These are phyloP conservation scores for Inosperma sp. DNA, from an alignment of 768 basidiomycete species.

Conservation along the genomic window DNA sequence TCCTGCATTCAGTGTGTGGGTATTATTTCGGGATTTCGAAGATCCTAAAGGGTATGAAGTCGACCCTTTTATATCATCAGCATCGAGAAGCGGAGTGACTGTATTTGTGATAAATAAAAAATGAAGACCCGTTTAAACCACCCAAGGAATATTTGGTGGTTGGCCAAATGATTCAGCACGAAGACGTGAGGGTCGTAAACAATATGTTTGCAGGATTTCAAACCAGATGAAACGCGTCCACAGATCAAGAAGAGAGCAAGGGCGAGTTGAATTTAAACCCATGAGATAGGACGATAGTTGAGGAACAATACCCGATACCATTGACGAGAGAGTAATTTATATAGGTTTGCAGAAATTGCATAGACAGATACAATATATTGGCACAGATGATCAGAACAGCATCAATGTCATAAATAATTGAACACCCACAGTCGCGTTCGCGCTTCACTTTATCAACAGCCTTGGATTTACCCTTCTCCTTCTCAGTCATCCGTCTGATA, in stretches of 20 bases:
- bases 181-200: not conserved
- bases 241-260: no score
- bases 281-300: no score
- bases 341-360: no score
- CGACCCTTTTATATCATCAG: slow-evolving; percentile 45
- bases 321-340: no score
- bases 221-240: no score
- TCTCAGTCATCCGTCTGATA: slow-evolving; percentile 72
- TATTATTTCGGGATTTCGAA: slow-evolving; percentile 44
- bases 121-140: not conserved
- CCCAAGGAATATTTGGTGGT: not conserved
- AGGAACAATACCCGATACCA: no score
- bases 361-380: no score
- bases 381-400: not conserved
- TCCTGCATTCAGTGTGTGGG: slow-evolving; percentile 41
- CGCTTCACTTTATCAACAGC: slow-evolving; percentile 67
- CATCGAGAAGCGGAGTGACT: slow-evolving; percentile 44
- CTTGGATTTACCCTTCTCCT: slow-evolving; percentile 68
- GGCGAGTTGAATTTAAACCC: no score
- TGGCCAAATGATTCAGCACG: no score
- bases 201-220: no score
- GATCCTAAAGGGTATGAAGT: slow-evolving; percentile 30
- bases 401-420: not conserved
- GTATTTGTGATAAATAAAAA: slow-evolving; percentile 1
- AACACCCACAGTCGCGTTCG: slow-evolving; percentile 68